These are phyloP conservation scores for Helichrysum umbraculigerum DNA, from an alignment of 129 eudicot species.

Conservation along the genomic window DNA sequence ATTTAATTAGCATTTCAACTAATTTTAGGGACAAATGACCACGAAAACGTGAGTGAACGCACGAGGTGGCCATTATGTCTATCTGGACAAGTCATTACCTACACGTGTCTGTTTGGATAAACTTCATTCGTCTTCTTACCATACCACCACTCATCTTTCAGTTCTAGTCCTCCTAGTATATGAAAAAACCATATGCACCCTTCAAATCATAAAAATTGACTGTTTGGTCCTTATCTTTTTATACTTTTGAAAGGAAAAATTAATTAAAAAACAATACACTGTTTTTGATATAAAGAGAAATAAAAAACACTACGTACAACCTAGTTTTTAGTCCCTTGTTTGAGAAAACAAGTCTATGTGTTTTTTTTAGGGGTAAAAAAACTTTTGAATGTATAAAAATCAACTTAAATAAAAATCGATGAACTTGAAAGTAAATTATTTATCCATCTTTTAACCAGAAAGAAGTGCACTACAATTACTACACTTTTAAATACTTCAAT, in stretches of 20 bases:
- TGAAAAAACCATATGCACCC: background rate
- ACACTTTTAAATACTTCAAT: too few species aligned
- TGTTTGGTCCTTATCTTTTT: background rate
- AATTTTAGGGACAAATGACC: background rate
- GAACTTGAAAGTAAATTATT: background rate
- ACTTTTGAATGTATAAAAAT: background rate
- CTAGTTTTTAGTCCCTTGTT: too few species aligned
- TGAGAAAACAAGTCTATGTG: background rate
- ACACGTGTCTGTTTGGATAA: constrained; percentile 11
- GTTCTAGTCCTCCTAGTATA: background rate
- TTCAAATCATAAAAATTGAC: background rate
- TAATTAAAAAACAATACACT: too few species aligned
- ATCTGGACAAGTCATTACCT: constrained; percentile 26
- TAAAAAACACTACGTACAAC: too few species aligned
- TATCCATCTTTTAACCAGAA: too few species aligned
- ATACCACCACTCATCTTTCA: background rate
- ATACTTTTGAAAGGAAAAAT: background rate
- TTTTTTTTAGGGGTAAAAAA: too few species aligned
- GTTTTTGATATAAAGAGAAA: too few species aligned
- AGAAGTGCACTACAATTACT: too few species aligned
- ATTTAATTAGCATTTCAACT: background rate
- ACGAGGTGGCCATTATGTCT: constrained; percentile 12
- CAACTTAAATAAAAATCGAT: too few species aligned
- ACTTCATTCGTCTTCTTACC: background rate
- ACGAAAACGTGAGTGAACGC: background rate